Base-by-base conservation (phyloP, 2,329 filamentous ascomycete genomes). In the Trichoderma oligosporum region DNA sequence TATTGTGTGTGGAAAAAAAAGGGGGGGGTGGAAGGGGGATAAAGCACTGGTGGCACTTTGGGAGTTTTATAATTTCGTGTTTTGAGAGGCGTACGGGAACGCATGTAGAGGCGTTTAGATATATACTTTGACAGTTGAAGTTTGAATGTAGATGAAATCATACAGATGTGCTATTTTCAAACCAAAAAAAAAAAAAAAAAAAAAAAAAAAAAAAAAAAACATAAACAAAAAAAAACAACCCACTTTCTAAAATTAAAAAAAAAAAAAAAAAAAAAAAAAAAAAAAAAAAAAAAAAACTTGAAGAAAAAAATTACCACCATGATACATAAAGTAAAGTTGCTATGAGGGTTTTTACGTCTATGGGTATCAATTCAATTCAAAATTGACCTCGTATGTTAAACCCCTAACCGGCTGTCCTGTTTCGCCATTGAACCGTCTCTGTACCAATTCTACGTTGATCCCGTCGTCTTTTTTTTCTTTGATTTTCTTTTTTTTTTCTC, bases 361-460 rank as follows among this genome's bases (percentile, higher is more conserved):
- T 55, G 44, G 53, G 61, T 62, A 60, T 62, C 60, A 49, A 56
- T 56, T 49, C 27, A 39, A n/a, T n/a, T 47, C 14, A 27, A 47
- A 29, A 55, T 58, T 58, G 49, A 58, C 42, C 24, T 51, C 16
- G 14, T n/a, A 33, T 29, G 38, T 20, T 33, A 42, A 52, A 48
- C 7, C 16, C 27, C 49, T 42, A 16, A 20, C 36, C 22, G 14
- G 24, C 55, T 16, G 9, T 51, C 55, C 55, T 16, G 16, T 27
- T 57, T 45, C 39, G 55, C 55, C 45, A 51, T 45, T 22, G 27
- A 46, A 44, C 24, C 41, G 24, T 24, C 41, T 16, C 41, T 5
- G 8, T 18, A n/a, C 25, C n/a, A 24, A 29, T 45, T 45, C 42
- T 45, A 45, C 27, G 14, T 20, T 18, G 11, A 24, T 16, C 24